Percentiles rank a stretch among this genome's conserved stretches.
phyloP scores from a whole-genome alignment of 2,329 filamentous ascomycete species.

The Cercospora brassicicola region DNA sequence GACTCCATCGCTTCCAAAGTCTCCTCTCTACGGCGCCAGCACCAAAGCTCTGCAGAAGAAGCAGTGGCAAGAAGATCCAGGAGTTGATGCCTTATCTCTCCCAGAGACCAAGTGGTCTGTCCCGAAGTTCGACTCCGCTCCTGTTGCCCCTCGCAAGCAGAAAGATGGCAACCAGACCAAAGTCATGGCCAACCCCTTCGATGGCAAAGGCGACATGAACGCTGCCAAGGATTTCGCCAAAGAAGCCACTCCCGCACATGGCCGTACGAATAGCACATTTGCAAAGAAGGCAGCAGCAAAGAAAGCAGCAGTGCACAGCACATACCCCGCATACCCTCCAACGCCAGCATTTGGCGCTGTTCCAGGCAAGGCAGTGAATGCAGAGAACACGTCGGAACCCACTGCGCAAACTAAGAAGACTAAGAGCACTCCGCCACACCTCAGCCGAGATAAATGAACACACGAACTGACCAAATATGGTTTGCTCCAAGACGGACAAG shows the following conservation, averaged over 20 bases:
- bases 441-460: background rate
- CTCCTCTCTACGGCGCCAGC: background rate
- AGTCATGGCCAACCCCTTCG: background rate
- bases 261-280: background rate
- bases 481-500: background rate
- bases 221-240: background rate
- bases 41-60: conserved; percentile 6
- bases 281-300: background rate
- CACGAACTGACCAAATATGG: background rate
- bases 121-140: background rate
- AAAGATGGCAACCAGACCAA: background rate
- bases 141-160: background rate
- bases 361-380: background rate
- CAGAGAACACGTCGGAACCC: background rate
- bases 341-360: background rate
- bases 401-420: background rate
- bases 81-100: background rate
- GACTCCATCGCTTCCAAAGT: background rate
- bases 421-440: background rate
- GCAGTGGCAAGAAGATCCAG: background rate
- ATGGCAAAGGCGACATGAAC: background rate
- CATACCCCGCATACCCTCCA: background rate
- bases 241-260: background rate
- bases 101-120: background rate
- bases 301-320: background rate